Percentiles rank a stretch among this genome's conserved stretches.
Evolutionary conservation across 352 stramenopile genomes (phyloP).

Genomic region (Globisporangium viniferum): DNA sequence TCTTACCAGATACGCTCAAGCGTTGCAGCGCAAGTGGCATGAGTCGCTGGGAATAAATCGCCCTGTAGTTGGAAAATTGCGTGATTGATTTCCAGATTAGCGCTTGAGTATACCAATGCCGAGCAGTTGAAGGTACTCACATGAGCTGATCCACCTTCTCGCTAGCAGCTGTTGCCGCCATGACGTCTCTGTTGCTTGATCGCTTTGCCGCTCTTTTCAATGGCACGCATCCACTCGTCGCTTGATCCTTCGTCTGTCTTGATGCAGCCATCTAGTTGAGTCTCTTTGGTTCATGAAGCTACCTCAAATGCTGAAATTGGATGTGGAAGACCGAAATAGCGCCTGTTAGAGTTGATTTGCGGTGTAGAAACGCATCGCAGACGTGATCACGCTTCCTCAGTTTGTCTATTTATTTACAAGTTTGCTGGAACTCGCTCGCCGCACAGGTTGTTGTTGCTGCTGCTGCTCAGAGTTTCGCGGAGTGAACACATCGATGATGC

Average conservation of each 20-base stretch:
- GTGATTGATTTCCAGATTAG: neutral
- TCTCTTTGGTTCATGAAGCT: neutral
- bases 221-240: neutral
- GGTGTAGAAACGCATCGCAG: neutral
- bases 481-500: slow-evolving; percentile 20
- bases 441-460: neutral
- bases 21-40: slow-evolving; percentile 38
- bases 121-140: slow-evolving; percentile 22
- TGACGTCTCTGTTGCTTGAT: slow-evolving; percentile 9
- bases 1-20: slow-evolving; percentile 41
- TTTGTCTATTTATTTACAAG: slow-evolving; percentile 3
- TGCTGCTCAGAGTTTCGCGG: slow-evolving; percentile 1
- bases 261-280: neutral
- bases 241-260: neutral
- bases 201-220: neutral
- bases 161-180: slow-evolving; percentile 36
- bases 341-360: neutral
- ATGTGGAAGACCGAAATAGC: slow-evolving; percentile 2
- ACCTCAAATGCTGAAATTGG: neutral
- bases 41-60: slow-evolving; percentile 43
- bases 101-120: neutral
- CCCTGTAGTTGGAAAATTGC: slow-evolving; percentile 17
- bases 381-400: neutral
- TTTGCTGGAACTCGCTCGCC: slow-evolving; percentile 1
- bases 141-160: slow-evolving; percentile 57